These are phyloP conservation scores for Fusarium mundagurra DNA, from an alignment of 2,329 filamentous ascomycete genomes.

Conservation along the genomic window DNA sequence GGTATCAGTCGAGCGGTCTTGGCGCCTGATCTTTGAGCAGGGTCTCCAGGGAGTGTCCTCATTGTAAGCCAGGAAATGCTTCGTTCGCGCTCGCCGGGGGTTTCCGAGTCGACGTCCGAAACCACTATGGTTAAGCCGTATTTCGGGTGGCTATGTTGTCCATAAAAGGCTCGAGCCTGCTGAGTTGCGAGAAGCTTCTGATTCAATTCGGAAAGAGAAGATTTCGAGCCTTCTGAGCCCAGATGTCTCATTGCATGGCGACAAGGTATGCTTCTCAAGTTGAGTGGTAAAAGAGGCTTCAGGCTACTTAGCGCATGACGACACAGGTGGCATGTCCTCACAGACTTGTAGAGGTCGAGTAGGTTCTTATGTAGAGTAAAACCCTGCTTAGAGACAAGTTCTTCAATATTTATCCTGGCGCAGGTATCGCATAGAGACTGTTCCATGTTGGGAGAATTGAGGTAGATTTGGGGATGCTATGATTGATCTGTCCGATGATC, in stretches of 20 bases:
- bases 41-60: neutral
- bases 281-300: neutral
- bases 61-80: neutral
- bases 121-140: neutral
- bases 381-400: neutral
- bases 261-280: neutral
- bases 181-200: neutral
- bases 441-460: neutral
- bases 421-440: neutral
- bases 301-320: neutral
- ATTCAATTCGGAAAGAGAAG: neutral
- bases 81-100: no score
- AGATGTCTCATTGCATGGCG: neutral
- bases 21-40: neutral
- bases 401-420: neutral
- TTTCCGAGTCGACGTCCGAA: neutral
- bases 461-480: neutral
- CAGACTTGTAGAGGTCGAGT: neutral
- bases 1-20: neutral
- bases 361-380: neutral
- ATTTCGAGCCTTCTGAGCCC: no score
- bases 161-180: neutral
- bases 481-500: rapidly evolving
- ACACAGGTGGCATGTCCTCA: neutral
- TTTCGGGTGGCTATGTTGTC: neutral